Conservation (phyloP, 371 early-diverging fungal genomes). For the Syncephalastrum sp. region DNA sequence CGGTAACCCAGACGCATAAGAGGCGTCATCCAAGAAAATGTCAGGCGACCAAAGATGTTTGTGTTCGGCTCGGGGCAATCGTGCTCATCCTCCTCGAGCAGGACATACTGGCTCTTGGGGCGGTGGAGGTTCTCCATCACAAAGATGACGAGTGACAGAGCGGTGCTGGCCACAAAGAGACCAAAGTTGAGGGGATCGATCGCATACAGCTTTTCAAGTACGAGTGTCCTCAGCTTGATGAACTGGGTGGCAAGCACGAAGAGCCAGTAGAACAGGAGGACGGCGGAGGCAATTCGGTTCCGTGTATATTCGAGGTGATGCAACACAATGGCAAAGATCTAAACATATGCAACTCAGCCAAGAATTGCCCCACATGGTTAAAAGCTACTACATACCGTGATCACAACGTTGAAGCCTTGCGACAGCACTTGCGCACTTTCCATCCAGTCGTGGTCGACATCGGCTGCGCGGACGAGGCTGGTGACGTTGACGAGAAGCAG, state of each 20-base stretch:
- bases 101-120: slow-evolving; percentile 60
- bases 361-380: slow-evolving; percentile 4
- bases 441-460: slow-evolving; percentile 29
- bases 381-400: slow-evolving; percentile 31
- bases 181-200: slow-evolving; percentile 40
- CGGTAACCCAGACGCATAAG: slow-evolving; percentile 81
- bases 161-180: slow-evolving; percentile 32
- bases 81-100: slow-evolving; percentile 54
- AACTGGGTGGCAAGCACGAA: slow-evolving; percentile 45
- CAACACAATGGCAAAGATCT: slow-evolving; percentile 55
- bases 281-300: slow-evolving; percentile 63
- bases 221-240: slow-evolving; percentile 62
- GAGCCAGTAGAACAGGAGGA: slow-evolving; percentile 82
- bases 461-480: slow-evolving; percentile 13
- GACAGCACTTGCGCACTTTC: slow-evolving; percentile 36
- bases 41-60: slow-evolving; percentile 81
- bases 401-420: slow-evolving; percentile 26
- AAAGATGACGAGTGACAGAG: slow-evolving; percentile 55
- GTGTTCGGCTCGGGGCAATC: slow-evolving; percentile 78
- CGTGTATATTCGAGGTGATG: slow-evolving; percentile 71
- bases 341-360: slow-evolving; percentile 8
- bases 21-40: slow-evolving; percentile 91
- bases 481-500: slow-evolving; percentile 22
- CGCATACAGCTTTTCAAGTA: slow-evolving; percentile 31
- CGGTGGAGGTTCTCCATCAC: slow-evolving; percentile 60